phyloP scores from a whole-genome alignment of 176 grass and related monocot species.

The Poa pratensis region DNA sequence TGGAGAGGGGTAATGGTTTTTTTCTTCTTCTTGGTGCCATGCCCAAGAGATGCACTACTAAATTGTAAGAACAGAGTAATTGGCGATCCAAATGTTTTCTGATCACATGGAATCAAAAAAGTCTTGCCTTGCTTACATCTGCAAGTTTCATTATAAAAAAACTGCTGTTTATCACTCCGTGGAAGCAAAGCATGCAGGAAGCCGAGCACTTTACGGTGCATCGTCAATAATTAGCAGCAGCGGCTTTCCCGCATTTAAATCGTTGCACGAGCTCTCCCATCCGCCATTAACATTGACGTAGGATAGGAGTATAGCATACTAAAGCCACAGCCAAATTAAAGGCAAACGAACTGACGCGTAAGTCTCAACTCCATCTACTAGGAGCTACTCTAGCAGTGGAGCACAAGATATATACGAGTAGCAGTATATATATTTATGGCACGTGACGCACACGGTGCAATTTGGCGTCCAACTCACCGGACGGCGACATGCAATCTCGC shows the following conservation, averaged over 20 bases:
- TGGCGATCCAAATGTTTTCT: conserved; percentile 13
- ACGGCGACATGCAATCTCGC: conserved; percentile 43
- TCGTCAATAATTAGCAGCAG: conserved; percentile 24
- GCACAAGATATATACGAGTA: conserved; percentile 29
- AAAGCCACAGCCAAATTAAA: conserved; percentile 25
- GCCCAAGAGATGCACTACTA: too few species aligned
- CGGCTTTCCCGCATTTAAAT: conserved; percentile 39
- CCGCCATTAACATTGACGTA: conserved; percentile 32
- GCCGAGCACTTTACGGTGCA: conserved; percentile 18
- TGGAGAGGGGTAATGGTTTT: not conserved
- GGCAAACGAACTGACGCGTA: conserved; percentile 43
- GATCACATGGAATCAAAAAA: conserved; percentile 28
- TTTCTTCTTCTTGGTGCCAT: not conserved
- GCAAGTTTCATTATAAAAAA: not conserved
- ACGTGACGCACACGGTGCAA: conserved; percentile 43
- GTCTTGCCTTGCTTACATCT: conserved; percentile 3
- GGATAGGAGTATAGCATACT: not conserved
- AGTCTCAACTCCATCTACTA: conserved; percentile 34
- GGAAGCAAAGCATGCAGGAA: conserved; percentile 22
- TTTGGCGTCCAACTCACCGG: not conserved
- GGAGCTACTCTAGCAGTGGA: not conserved
- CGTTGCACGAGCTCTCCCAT: conserved; percentile 33
- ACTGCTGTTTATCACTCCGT: conserved; percentile 33
- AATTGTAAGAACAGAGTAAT: not conserved
- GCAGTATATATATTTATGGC: not conserved